Base-by-base conservation (phyloP, 495 filamentous ascomycete genomes). In the Penicillium paradoxum region DNA sequence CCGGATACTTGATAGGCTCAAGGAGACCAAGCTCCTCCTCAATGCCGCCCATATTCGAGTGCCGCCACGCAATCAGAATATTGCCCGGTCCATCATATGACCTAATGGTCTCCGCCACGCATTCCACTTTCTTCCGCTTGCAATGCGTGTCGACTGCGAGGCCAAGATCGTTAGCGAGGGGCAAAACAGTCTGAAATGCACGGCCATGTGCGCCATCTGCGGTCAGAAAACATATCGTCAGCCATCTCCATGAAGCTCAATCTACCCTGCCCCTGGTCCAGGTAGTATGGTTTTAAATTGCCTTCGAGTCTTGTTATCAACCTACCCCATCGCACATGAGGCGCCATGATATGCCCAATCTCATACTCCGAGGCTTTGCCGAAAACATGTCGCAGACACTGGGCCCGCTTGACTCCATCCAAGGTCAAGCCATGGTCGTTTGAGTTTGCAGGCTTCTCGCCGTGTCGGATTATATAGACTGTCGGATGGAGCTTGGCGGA, bases 381-480 rank as follows among this genome's bases (percentile, higher is more conserved):
- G 45, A 81, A 81, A 2, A 76, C 65, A 8, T 59, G 45, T 8
- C 68, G 66, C 15, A 81, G 65, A 53, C 75, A 78, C 48, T 76
- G 66, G 1, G 78, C 75, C 27, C 78, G 75, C 51, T 65, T 41
- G 45, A 65, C 34, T 4, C 78, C 78, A 45, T 74, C 58, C 6
- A 58, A 19, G 21, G 63, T 74, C 21, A 81, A 61, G 0, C 73
- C 74, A 43, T 68, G 63, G 25, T 67, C 69, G 27, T 66, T 55
- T 5, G 50, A 51, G 48, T 75, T 53, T 8, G 51, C 57, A 13
- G 76, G 75, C 54, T 81, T 81, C 58, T 81, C 78, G 51, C 72
- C 78, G 54, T 81, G 78, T 30, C 78, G 75, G 51, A 81, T 79
- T n/a, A 81, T 55, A 55, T 79, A 81, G 33, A 79, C 60, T 3